Percentiles rank a stretch among this genome's conserved stretches.
Evolutionary conservation across 352 stramenopile species (phyloP).

Genomic region (Pythium scleroteichum): DNA sequence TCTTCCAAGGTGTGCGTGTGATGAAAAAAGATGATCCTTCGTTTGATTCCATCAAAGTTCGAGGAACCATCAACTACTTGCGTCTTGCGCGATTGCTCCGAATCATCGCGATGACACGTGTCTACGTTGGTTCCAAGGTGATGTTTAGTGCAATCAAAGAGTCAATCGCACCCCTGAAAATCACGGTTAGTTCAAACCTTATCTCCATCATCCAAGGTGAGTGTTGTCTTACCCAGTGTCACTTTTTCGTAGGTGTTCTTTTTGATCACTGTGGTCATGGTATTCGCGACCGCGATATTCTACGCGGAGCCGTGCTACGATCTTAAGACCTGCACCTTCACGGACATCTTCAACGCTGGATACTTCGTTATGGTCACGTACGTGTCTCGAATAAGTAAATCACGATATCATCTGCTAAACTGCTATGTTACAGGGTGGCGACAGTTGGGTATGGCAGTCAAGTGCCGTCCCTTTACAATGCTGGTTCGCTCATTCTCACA

Average conservation of each 20-base stretch:
- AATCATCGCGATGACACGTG: constrained; percentile 34
- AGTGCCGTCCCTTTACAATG: constrained; percentile 63
- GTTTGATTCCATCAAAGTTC: constrained; percentile 20
- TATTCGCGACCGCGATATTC: constrained; percentile 73
- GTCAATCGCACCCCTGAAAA: constrained; percentile 43
- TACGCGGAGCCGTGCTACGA: constrained; percentile 81
- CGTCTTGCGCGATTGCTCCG: constrained; percentile 40
- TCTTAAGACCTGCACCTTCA: constrained; percentile 76
- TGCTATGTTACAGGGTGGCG: constrained; percentile 44
- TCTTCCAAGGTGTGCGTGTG: constrained; percentile 24
- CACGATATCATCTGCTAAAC: constrained; percentile 8
- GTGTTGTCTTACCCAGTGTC: too few species aligned
- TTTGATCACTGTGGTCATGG: constrained; percentile 74
- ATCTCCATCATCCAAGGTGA: too few species aligned
- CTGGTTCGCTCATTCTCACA: constrained; percentile 49
- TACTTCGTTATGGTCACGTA: constrained; percentile 89
- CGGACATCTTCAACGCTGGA: constrained; percentile 80
- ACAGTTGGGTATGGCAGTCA: constrained; percentile 79
- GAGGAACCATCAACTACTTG: constrained; percentile 27
- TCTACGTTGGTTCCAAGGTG: constrained; percentile 49
- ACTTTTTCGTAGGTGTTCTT: constrained; percentile 79
- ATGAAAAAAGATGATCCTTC: constrained; percentile 18
- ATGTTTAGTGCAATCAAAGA: constrained; percentile 36
- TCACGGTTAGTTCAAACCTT: constrained; percentile 36
- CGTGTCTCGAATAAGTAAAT: not conserved